These are phyloP conservation scores for Cyclotella baltica DNA, from an alignment of 108 stramenopile genomes.

Conservation along the genomic window DNA sequence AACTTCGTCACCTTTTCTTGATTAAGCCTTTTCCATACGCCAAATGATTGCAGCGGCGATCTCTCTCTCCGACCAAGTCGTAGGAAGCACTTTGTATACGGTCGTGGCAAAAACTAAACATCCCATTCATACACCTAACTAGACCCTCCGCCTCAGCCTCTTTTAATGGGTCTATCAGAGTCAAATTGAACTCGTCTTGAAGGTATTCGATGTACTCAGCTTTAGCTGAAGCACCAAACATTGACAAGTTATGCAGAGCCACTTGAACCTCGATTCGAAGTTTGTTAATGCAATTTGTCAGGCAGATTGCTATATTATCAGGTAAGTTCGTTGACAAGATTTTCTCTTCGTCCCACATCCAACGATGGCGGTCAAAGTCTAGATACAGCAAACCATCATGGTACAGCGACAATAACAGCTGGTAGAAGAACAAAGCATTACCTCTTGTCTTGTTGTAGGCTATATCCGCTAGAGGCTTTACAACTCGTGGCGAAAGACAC, in stretches of 20 bases:
- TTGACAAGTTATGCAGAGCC: conserved; percentile 19
- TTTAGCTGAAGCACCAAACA: conserved; percentile 24
- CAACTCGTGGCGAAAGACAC: conserved; percentile 12
- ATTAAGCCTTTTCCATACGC: conserved; percentile 15
- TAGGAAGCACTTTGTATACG: conserved; percentile 32
- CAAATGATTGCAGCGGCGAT: conserved; percentile 10
- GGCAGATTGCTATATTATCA: conserved; percentile 24
- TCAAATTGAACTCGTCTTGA: background rate
- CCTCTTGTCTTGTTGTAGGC: conserved; percentile 28
- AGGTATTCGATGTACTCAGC: background rate
- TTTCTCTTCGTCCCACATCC: no score
- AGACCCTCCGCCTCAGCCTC: conserved; percentile 23
- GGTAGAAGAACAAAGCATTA: conserved; percentile 16
- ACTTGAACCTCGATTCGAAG: conserved; percentile 16
- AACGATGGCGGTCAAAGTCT: no score
- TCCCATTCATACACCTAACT: conserved; percentile 6
- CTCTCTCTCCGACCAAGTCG: conserved; percentile 16
- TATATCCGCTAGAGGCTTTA: conserved; percentile 4
- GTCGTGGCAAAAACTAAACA: conserved; percentile 26
- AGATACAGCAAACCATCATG: no score
- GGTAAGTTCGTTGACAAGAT: conserved; percentile 21
- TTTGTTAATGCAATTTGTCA: conserved; percentile 6
- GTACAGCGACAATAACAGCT: no score
- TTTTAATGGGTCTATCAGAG: conserved; percentile 3
- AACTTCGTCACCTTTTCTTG: no score